Evolutionary conservation across 1,284 basidiomycete genomes (phyloP), one percentile per base, ranked within the genome.

Genomic region (Cryptococcus sp.): DNA sequence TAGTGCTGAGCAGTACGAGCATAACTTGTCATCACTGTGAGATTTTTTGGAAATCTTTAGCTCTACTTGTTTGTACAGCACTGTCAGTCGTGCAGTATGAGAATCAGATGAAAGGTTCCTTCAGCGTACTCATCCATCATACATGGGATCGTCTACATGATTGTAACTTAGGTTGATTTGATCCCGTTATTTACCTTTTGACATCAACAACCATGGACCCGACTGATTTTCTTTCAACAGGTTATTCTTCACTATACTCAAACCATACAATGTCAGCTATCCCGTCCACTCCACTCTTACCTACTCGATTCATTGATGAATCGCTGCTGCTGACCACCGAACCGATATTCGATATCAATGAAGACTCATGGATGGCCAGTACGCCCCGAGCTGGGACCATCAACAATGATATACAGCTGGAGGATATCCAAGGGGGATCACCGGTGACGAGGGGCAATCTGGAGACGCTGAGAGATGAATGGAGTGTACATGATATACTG

Each of bases 1-100:
- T 2, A 49, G 53, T 1, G 56, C 51, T 7, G 45, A 52, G 37
- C 54, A 52, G 4, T 61, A 52, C 42, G 58, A 61, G 44, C 37
- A 52, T 46, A 61, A 58, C 46, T 33, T 51, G 33, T n/a, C 38
- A n/a, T 41, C 38, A 23, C 23, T 23, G 23, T 23, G 23, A 23
- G 23, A 23, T 23, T 23, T 23, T 23, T 23, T 23, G 23, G 23
- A 23, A 23, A 23, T 23, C 23, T 23, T 23, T 23, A 23, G 23
- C 23, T 23, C 23, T 23, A 23, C 23, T 23, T 23, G 23, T 23
- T 23, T 23, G 23, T 23, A 23, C 23, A 23, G 23, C 23, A 23
- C 23, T 23, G 23, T 23, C 23, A 23, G 23, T 23, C 23, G 23
- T 23, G 23, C 23, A 23, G 44, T 13, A 46, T 46, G 44, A 23